Percentiles rank a stretch among this genome's conserved stretches.
These are phyloP conservation scores for Graphilbum sp. DNA, from an alignment of 2,329 filamentous ascomycete genomes.

Conservation along the genomic window DNA sequence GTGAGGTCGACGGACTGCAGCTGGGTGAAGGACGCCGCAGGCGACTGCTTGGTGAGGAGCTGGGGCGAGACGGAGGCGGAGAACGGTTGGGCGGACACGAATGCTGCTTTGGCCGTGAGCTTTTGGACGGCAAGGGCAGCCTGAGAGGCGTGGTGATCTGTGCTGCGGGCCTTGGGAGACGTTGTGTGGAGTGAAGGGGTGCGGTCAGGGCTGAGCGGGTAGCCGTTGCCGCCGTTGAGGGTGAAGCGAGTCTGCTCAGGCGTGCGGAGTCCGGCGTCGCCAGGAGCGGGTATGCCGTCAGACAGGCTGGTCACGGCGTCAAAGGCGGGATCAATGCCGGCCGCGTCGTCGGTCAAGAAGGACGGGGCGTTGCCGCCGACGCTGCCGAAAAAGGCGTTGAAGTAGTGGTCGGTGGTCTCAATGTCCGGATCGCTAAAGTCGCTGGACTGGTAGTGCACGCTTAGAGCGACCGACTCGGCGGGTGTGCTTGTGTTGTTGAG, in stretches of 20 bases:
- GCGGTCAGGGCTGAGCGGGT: slow-evolving; percentile 35
- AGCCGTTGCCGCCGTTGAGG: slow-evolving; percentile 14
- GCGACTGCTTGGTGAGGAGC: slow-evolving; percentile 24
- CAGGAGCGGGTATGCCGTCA: not conserved
- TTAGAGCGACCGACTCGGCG: slow-evolving; percentile 29
- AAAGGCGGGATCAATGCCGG: slow-evolving; percentile 5
- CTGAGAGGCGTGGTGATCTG: slow-evolving; percentile 9
- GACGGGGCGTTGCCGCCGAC: slow-evolving; percentile 24
- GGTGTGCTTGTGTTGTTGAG: slow-evolving; percentile 26
- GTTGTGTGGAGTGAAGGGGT: slow-evolving; percentile 31
- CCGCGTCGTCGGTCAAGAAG: slow-evolving; percentile 23
- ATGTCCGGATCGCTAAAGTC: slow-evolving; percentile 25
- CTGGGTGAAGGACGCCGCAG: slow-evolving; percentile 15
- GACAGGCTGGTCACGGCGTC: not conserved
- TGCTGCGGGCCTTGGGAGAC: slow-evolving; percentile 18
- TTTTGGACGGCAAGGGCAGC: not conserved
- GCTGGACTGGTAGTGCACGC: slow-evolving; percentile 30
- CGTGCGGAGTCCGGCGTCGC: slow-evolving; percentile 1
- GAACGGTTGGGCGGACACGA: slow-evolving; percentile 6
- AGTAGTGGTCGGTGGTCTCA: slow-evolving; percentile 20
- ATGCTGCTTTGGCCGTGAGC: not conserved
- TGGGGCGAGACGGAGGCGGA: slow-evolving; percentile 24
- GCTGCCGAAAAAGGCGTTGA: slow-evolving; percentile 28
- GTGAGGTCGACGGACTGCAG: slow-evolving; percentile 22
- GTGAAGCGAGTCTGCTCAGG: slow-evolving; percentile 8